Conservation (phyloP, 1,284 basidiomycete genomes). For the Ustilago xerochloae region DNA sequence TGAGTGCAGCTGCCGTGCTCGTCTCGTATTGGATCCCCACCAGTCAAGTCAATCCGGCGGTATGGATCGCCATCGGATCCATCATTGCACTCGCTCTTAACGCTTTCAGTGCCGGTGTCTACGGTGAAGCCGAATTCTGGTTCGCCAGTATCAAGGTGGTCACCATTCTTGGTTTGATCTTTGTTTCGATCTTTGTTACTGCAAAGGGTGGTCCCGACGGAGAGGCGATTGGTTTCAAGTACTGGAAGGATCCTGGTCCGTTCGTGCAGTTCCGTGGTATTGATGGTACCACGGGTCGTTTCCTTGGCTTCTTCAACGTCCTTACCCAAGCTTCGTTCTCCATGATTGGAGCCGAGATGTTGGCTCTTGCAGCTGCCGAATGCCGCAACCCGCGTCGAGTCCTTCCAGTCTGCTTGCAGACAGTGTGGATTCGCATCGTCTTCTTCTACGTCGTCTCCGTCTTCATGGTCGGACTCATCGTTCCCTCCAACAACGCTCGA, state of each 20-base stretch:
- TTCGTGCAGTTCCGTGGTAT: slow-evolving; percentile 63
- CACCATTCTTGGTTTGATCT: slow-evolving; percentile 60
- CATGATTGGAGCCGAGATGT: slow-evolving; percentile 84
- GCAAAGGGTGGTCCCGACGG: slow-evolving; percentile 27
- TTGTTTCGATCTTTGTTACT: slow-evolving; percentile 51
- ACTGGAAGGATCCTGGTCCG: slow-evolving; percentile 69
- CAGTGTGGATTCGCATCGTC: slow-evolving; percentile 55
- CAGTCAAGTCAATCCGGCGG: slow-evolving; percentile 73
- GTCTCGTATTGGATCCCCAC: slow-evolving; percentile 76
- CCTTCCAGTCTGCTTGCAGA: slow-evolving; percentile 47
- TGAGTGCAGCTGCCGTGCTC: slow-evolving; percentile 79
- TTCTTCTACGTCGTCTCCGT: slow-evolving; percentile 70
- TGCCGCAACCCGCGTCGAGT: slow-evolving; percentile 68
- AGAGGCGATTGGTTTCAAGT: slow-evolving; percentile 43
- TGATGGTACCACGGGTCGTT: slow-evolving; percentile 71
- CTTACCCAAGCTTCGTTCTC: slow-evolving; percentile 78
- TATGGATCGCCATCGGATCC: slow-evolving; percentile 80
- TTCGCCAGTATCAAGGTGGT: slow-evolving; percentile 63
- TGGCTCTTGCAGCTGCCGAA: slow-evolving; percentile 83
- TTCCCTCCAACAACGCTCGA: slow-evolving; percentile 45
- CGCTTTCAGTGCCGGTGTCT: slow-evolving; percentile 73
- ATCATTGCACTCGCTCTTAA: slow-evolving; percentile 80
- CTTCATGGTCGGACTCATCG: slow-evolving; percentile 50
- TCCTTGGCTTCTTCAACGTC: slow-evolving; percentile 67
- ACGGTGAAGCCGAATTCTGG: slow-evolving; percentile 70